Conservation (phyloP, 371 early-diverging fungal genomes). For the Mortierella sp. region DNA sequence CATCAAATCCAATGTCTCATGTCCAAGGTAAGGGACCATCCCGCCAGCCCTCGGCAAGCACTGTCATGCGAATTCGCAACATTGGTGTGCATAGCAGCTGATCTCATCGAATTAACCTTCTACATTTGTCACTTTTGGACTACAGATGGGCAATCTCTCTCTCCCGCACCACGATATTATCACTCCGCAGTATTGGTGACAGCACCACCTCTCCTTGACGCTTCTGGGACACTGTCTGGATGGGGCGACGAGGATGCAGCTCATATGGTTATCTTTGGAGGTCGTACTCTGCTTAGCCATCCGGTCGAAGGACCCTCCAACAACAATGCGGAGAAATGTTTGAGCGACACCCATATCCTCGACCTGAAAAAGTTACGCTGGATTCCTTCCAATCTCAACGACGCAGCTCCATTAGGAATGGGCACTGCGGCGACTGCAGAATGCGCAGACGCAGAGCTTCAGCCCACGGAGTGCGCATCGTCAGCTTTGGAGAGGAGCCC, state of each 20-base stretch:
- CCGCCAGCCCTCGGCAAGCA: background rate
- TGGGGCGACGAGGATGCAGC: conserved; percentile 40
- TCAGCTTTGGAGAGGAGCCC: too few species aligned
- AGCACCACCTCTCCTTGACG: conserved; percentile 39
- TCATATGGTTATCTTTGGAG: conserved; percentile 48
- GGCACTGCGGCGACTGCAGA: background rate
- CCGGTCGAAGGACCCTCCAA: too few species aligned
- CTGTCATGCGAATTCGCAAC: too few species aligned
- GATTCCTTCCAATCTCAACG: conserved; percentile 47
- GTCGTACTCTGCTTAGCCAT: conserved; percentile 25
- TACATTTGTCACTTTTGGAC: background rate
- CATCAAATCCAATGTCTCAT: background rate
- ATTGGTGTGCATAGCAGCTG: too few species aligned
- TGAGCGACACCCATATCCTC: conserved; percentile 67
- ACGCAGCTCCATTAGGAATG: background rate
- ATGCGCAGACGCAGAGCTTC: background rate
- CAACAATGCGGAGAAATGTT: conserved; percentile 10
- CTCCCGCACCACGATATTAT: conserved; percentile 32
- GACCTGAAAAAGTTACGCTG: conserved; percentile 67
- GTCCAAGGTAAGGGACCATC: background rate
- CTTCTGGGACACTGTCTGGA: conserved; percentile 23
- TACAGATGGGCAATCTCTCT: conserved; percentile 1
- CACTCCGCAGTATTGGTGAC: conserved; percentile 37
- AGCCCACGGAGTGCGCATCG: too few species aligned
- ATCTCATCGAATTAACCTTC: conserved; percentile 4